These are phyloP conservation scores for Cercophora samala DNA, from an alignment of 495 filamentous ascomycete genomes.

Conservation along the genomic window DNA sequence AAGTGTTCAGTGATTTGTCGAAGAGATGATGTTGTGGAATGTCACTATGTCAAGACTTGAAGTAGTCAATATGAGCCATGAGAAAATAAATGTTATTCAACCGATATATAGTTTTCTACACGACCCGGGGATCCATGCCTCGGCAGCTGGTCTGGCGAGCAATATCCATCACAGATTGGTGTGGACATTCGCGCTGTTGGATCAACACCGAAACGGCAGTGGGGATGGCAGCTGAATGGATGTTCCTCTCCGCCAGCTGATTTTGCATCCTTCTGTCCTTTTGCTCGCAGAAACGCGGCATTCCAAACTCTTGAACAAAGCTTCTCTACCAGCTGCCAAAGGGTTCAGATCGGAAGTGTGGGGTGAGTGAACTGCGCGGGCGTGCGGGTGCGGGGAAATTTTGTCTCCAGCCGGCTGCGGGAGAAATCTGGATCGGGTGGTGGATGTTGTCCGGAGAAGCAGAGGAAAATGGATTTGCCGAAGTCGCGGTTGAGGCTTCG, in stretches of 20 bases:
- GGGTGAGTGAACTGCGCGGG: conserved; percentile 15
- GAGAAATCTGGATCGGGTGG: conserved; percentile 13
- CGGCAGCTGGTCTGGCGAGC: conserved; percentile 17
- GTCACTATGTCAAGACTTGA: not conserved
- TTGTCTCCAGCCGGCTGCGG: conserved; percentile 7
- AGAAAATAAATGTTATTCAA: not conserved
- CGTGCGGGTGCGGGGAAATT: conserved; percentile 12
- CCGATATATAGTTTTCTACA: not conserved
- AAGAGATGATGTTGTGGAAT: not conserved
- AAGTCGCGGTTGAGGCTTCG: not conserved
- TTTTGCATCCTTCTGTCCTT: not conserved
- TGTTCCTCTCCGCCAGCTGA: conserved; percentile 10
- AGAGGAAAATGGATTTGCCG: conserved; percentile 35
- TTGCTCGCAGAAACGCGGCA: not conserved
- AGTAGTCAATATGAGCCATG: not conserved
- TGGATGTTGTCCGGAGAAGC: conserved; percentile 1
- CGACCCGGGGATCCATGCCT: conserved; percentile 10
- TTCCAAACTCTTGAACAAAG: not conserved
- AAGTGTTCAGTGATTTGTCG: not conserved
- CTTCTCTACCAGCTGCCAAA: conserved; percentile 3
- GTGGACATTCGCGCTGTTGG: conserved; percentile 6
- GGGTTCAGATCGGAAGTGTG: conserved; percentile 13
- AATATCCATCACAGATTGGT: conserved; percentile 11
- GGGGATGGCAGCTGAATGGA: conserved; percentile 11
- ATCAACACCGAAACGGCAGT: not conserved